Evolutionary conservation across 106 monocot species (phyloP), one percentile per base, ranked within the genome.

Genomic region (Phalaenopsis aphrodite): DNA sequence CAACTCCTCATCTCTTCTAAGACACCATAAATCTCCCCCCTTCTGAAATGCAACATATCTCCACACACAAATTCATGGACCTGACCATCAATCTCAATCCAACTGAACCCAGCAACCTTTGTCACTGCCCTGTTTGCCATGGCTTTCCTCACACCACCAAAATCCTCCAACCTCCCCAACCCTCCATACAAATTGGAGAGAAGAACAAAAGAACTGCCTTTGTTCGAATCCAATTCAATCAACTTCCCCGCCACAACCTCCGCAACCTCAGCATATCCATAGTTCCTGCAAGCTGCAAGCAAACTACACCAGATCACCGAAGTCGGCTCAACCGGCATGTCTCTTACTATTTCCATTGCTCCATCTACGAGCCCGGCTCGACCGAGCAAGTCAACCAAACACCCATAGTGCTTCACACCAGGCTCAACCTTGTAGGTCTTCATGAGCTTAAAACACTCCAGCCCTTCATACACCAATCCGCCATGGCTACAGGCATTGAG

Each of bases 51-150:
- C 71, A 82, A 74, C 82, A 19, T 66, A 68, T 90, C 89, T 68
- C 83, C 87, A 12, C 82, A 81, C 52, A 78, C 82, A 85, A 90
- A 90, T 21, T 80, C 71, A 81, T 90, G 85, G 41, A 87, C 65
- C 15, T 12, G 43, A 18, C 85, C 87, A 77, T 85, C 42, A 5
- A 85, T 75, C 75, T 90, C 89, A 78, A 90, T 85, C 82, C 85
- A 87, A 81, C 89, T 90, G 17, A 81, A 79, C 2, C 89, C 89
- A 41, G 83, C 42, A 76, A 48, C 77, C 76, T 87, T 87, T 45
- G 10, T 67, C 24, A 77, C 80, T 11, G 48, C 82, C 11, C 75
- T 78, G 67, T 83, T 85, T 75, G 87, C 85, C 85, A 90, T 83
- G 78, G 23, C 76, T 78, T 21, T 83, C 58, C 89, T 83, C 57